phyloP scores from a whole-genome alignment of 106 monocot species.

The Dendrobium huoshanense region DNA sequence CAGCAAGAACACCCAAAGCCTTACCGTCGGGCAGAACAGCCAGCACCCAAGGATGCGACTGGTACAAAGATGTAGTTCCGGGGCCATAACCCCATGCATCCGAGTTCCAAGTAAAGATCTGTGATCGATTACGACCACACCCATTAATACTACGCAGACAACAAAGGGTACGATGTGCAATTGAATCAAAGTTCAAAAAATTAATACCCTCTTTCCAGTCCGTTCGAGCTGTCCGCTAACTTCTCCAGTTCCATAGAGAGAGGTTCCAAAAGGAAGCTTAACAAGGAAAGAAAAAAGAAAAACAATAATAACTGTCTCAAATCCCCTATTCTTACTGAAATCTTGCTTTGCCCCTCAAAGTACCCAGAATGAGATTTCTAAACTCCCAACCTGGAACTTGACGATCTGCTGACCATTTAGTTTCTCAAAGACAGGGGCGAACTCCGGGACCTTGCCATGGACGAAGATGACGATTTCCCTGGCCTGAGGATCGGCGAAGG shows the following conservation, averaged over 20 bases:
- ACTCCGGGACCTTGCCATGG: slow-evolving; percentile 34
- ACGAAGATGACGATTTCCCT: slow-evolving; percentile 50
- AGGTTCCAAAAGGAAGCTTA: slow-evolving; percentile 74
- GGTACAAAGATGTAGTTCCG: slow-evolving; percentile 88
- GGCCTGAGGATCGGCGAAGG: slow-evolving; percentile 57
- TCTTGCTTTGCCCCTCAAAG: neutral
- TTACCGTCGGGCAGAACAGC: slow-evolving; percentile 81
- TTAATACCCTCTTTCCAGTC: slow-evolving; percentile 77
- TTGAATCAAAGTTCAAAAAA: neutral
- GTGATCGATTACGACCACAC: slow-evolving; percentile 8
- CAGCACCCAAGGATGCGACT: slow-evolving; percentile 98
- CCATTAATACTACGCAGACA: neutral
- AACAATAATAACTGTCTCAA: neutral
- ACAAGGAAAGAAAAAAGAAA: neutral
- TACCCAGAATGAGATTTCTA: neutral
- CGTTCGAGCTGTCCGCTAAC: slow-evolving; percentile 88
- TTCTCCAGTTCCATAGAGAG: slow-evolving; percentile 97
- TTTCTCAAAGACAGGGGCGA: slow-evolving; percentile 39
- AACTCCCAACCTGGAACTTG: slow-evolving; percentile 41
- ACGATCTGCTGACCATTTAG: slow-evolving; percentile 54
- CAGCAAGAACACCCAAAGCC: slow-evolving; percentile 85
- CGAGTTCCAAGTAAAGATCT: slow-evolving; percentile 98
- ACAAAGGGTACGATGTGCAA: neutral
- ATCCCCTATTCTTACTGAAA: neutral
- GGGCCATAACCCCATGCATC: slow-evolving; percentile 96